Evolutionary conservation across 2,329 filamentous ascomycete species (phyloP).

Genomic region (Sclerotinia subarctica): DNA sequence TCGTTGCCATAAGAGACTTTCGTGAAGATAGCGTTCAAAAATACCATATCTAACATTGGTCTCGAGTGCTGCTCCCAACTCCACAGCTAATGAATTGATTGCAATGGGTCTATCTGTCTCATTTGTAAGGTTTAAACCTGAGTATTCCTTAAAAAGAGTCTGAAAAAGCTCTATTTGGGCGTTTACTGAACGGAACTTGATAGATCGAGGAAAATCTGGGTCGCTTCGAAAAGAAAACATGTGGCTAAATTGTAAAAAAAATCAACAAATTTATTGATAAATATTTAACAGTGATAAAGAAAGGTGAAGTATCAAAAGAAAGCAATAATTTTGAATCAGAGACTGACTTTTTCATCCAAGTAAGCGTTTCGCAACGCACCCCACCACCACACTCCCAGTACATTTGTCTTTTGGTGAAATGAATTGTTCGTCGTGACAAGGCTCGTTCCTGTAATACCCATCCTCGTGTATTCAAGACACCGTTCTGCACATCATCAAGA

Average conservation of each 20-base stretch:
- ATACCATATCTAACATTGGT: background rate
- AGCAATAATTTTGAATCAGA: background rate
- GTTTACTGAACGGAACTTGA: too few relatives aligned
- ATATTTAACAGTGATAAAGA: background rate
- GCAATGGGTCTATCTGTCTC: conserved; percentile 9
- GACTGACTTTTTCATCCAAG: conserved; percentile 31
- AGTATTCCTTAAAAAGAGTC: background rate
- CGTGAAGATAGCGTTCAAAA: background rate
- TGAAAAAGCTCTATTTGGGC: too few relatives aligned
- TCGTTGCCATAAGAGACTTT: background rate
- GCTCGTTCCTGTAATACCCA: conserved; percentile 44
- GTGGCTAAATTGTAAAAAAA: too few relatives aligned
- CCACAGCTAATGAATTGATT: background rate
- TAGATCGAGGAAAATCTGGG: conserved; percentile 29
- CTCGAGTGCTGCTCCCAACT: background rate
- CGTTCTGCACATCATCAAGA: conserved; percentile 36
- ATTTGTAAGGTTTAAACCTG: background rate
- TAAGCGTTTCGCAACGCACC: conserved; percentile 39
- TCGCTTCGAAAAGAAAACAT: conserved; percentile 33
- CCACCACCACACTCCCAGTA: conserved; percentile 42
- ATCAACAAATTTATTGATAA: background rate
- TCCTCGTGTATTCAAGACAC: conserved; percentile 39
- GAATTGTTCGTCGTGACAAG: conserved; percentile 41
- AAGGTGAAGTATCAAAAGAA: too few relatives aligned
- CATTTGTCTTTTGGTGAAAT: conserved; percentile 39